Base-by-base conservation (phyloP, 2,329 filamentous ascomycete genomes). In the Incumbomyces lentus region DNA sequence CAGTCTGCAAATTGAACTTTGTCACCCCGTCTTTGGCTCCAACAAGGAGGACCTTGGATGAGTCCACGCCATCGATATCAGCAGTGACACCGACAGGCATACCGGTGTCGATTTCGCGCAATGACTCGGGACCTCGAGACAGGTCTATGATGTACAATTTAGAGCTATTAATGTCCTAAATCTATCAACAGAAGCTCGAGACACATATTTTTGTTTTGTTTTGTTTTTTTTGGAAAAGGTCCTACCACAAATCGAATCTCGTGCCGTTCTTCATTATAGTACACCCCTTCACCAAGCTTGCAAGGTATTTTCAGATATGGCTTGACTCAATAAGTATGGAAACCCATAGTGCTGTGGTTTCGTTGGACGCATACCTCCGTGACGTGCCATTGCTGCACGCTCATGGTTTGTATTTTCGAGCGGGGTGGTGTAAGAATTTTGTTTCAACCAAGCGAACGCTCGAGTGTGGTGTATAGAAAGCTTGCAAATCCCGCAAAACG, bases 1-100 rank as follows among this genome's bases (percentile, higher is more conserved):
- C 72, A 1, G 74, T 77, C 46, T 67, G 59, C 48, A 82, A 78
- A 61, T 94, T 78, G 55, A 90, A 73, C 44, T 86, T 71, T n/a
- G 86, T 88, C 57, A 86, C 78, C 49, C 88, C 88, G 62, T 82
- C 76, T 69, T 95, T 94, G 61, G 84, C 79, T 37, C 81, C 88
- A 55, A 90, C 76, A 47, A 86, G 69, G 62, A 95, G 82, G 59
- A 81, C 78, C 41, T 84, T 68, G 50, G 82, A 56, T 43, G 61
- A 55, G 17, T 55, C 78, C 53, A 79, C 75, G 54, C 73, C 72
- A 50, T 78, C 73, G 46, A 95, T 86, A 64, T 95, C 83, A 45
- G 83, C 84, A 34, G 89, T 95, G 38, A 86, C 81, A 18, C 75
- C 74, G 52, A 81, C 70, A 22, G 73, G 70, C 52, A 69, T 68